phyloP scores from a whole-genome alignment of 2,329 filamentous ascomycete genomes.

The Aspergillus aculeatus region DNA sequence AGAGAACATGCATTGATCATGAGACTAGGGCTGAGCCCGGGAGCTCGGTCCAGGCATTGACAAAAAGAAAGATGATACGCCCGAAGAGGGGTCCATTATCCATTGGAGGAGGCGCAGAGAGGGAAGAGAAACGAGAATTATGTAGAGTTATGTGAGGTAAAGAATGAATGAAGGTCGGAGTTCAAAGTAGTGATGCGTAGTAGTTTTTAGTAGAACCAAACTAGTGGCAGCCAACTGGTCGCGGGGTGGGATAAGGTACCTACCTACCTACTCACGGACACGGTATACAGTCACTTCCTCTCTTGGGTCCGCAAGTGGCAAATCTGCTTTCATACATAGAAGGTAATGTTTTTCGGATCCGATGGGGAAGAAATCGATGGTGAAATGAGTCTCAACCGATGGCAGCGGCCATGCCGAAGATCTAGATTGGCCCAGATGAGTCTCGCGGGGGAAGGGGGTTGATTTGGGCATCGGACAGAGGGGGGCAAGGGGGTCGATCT shows the following conservation, averaged over 20 bases:
- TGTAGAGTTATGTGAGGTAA: too few species aligned
- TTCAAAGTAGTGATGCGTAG: too few species aligned
- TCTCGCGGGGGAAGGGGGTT: not conserved
- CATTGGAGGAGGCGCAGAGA: not conserved
- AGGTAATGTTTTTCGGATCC: not conserved
- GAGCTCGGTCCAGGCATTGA: not conserved
- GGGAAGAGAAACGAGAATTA: not conserved
- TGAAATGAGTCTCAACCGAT: not conserved
- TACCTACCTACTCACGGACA: too few species aligned
- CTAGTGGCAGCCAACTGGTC: too few species aligned
- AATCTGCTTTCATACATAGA: not conserved
- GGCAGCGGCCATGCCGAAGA: constrained; percentile 5
- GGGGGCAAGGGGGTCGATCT: not conserved
- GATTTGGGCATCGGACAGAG: not conserved
- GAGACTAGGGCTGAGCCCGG: not conserved
- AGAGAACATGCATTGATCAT: constrained; percentile 1
- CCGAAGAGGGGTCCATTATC: not conserved
- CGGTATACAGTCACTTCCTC: too few species aligned
- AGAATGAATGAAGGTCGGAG: not conserved
- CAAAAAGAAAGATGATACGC: not conserved
- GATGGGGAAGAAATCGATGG: not conserved
- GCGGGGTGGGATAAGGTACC: too few species aligned
- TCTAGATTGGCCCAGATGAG: constrained; percentile 9
- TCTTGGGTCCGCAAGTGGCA: not conserved
- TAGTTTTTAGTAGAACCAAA: too few species aligned